Evolutionary conservation across 139 green algal species (phyloP).

Genomic region (Deuterostichococcus epilithicus): DNA sequence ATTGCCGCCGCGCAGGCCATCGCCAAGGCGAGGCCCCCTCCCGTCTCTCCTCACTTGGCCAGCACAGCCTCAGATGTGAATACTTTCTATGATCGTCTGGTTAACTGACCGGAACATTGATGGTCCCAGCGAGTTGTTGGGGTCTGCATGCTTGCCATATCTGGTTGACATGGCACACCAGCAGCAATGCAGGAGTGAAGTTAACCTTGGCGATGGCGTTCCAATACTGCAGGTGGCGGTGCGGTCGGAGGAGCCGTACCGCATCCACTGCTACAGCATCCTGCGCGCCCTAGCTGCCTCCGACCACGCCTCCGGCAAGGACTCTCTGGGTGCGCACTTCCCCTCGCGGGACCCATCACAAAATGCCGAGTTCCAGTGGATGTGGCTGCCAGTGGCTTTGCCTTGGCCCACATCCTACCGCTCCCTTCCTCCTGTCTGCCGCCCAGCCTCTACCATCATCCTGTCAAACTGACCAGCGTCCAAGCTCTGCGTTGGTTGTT

Average conservation of each 20-base stretch:
- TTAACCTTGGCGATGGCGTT: neutral
- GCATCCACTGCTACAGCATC: constrained; percentile 76
- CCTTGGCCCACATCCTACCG: neutral
- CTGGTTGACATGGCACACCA: too few species aligned
- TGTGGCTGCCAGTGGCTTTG: neutral
- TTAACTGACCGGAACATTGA: too few species aligned
- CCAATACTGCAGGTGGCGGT: constrained; percentile 54
- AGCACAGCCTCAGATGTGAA: too few species aligned
- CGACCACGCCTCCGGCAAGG: constrained; percentile 8
- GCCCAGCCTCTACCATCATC: too few species aligned
- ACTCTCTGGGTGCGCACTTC: constrained; percentile 26
- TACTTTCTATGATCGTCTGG: too few species aligned
- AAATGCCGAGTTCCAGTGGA: neutral
- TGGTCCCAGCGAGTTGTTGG: too few species aligned
- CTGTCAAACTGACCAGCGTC: too few species aligned
- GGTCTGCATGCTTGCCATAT: too few species aligned
- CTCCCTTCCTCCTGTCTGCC: too few species aligned
- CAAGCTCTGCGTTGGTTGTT: too few species aligned
- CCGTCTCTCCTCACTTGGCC: constrained; percentile 2
- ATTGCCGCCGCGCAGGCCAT: constrained; percentile 38
- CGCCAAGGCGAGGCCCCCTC: constrained; percentile 30
- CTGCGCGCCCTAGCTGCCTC: constrained; percentile 30
- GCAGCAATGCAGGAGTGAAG: too few species aligned
- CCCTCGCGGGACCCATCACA: too few species aligned
- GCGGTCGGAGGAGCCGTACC: constrained; percentile 72